Evolutionary conservation across 768 basidiomycete genomes (phyloP).

Genomic region (Trametes meyenii): DNA sequence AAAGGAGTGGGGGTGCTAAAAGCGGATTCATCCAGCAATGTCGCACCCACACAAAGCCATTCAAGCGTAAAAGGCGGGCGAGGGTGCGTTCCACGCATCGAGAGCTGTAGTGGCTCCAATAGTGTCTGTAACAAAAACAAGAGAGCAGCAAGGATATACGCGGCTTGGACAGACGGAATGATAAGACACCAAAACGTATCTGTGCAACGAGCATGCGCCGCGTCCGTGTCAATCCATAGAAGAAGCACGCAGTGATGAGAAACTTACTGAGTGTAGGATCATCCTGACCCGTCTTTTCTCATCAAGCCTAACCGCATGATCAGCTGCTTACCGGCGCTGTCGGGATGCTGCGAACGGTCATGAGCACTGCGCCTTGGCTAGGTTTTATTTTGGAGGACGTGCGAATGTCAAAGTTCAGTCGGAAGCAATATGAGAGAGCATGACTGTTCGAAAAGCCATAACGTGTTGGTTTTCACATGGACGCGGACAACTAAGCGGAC

Average conservation of each 20-base stretch:
- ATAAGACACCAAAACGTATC: too few relatives aligned
- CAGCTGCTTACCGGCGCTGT: neutral
- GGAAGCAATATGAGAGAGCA: neutral
- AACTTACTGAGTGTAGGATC: neutral
- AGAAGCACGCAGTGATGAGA: neutral
- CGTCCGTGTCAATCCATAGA: neutral
- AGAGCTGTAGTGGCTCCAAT: neutral
- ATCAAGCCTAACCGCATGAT: slow-evolving; percentile 2
- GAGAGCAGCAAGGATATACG: neutral
- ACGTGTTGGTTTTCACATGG: slow-evolving; percentile 6
- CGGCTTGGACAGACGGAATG: too few relatives aligned
- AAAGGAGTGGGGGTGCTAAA: slow-evolving; percentile 12
- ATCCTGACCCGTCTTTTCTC: neutral
- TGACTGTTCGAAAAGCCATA: neutral
- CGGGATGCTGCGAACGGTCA: neutral
- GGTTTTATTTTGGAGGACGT: slow-evolving; percentile 8
- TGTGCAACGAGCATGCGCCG: neutral
- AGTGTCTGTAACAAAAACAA: neutral
- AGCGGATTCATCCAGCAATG: neutral
- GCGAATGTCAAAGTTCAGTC: slow-evolving; percentile 9
- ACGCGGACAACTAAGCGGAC: neutral
- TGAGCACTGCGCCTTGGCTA: neutral
- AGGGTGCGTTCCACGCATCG: too few relatives aligned
- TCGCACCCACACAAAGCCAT: neutral
- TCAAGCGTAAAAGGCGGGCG: neutral